phyloP scores from a whole-genome alignment of 176 grass and related monocot species.

The Zea mays region DNA sequence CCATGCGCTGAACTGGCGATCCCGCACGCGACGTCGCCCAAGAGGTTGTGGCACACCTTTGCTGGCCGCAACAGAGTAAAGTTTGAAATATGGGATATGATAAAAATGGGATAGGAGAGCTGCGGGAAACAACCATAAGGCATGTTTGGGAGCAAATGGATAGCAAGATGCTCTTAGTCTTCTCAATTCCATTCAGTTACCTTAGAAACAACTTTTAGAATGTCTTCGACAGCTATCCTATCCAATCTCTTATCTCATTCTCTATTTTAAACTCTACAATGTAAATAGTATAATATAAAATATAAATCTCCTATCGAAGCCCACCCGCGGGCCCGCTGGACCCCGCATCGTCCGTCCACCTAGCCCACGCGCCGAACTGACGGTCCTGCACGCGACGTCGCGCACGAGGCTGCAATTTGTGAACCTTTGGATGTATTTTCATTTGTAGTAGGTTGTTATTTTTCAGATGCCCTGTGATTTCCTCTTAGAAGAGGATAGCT shows the following conservation, averaged over 20 bases:
- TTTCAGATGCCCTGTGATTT: not conserved
- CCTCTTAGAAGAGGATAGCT: not conserved
- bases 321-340: not conserved
- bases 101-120: no score
- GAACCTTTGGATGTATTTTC: not conserved
- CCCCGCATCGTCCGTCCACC: not conserved
- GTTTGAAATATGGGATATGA: no score
- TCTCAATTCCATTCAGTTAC: no score
- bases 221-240: no score
- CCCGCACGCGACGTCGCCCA: slow-evolving; percentile 27
- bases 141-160: no score
- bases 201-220: no score
- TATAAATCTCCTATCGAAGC: no score
- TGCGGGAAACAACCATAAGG: no score
- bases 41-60: not conserved
- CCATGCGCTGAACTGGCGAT: not conserved
- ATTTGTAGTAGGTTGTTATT: slow-evolving; percentile 6
- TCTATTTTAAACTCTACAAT: no score
- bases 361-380: not conserved
- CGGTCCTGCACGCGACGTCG: slow-evolving; percentile 17
- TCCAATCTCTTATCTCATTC: no score
- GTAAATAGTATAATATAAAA: no score
- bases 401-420: slow-evolving; percentile 21
- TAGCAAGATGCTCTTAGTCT: no score
- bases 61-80: not conserved